Percentiles rank a stretch among this genome's conserved stretches.
Conservation (phyloP, 225 moss, liverwort and hornwort species). For the Neckera pumila region DNA sequence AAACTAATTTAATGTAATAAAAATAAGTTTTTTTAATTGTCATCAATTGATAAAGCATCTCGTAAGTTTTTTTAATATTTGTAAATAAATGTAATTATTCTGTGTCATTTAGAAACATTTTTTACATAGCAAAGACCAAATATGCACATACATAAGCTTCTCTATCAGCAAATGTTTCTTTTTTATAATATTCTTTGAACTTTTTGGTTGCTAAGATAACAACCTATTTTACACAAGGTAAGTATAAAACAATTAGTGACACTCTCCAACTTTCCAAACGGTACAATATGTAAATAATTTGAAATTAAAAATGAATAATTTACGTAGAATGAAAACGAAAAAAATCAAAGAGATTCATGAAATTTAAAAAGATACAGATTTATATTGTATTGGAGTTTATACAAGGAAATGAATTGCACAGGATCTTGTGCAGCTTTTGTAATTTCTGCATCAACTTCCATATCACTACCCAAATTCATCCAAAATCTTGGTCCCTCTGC, state of each 20-base stretch:
- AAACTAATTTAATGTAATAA: background rate
- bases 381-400: background rate
- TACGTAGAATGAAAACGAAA: background rate
- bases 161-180: slow-evolving; percentile 26
- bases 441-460: slow-evolving; percentile 18
- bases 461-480: slow-evolving; percentile 34
- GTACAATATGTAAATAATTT: background rate
- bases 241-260: background rate
- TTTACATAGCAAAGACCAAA: background rate
- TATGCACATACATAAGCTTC: slow-evolving; percentile 50
- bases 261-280: background rate
- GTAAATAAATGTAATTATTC: background rate
- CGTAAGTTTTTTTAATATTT: too few species aligned
- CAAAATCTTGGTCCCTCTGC: slow-evolving; percentile 26
- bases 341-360: too few species aligned
- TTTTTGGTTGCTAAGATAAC: slow-evolving; percentile 47
- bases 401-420: background rate
- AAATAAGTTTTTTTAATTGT: too few species aligned
- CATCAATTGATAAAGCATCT: background rate
- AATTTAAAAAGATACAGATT: too few species aligned
- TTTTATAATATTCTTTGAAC: slow-evolving; percentile 57
- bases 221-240: slow-evolving; percentile 9
- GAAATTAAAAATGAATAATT: too few species aligned
- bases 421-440: background rate
- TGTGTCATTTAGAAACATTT: background rate